Evolutionary conservation across 1,139 yeast genomes (phyloP).

Genomic region (Groenewaldozyma auringiensis): DNA sequence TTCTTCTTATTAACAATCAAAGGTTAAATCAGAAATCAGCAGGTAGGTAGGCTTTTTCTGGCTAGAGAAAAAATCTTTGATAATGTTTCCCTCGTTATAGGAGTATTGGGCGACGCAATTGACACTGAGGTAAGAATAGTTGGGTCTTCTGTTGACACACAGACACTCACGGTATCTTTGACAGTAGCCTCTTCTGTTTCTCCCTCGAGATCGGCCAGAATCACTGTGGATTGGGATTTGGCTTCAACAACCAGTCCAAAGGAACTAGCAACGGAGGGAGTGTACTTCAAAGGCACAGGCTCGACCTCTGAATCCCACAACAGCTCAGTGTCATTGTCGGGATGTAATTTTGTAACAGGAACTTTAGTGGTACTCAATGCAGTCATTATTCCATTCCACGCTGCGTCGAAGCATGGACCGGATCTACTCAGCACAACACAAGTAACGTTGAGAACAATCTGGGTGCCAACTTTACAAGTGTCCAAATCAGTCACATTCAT

Average conservation of each 20-base stretch:
- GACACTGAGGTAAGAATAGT: conserved; percentile 17
- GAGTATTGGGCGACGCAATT: conserved; percentile 9
- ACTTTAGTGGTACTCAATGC: conserved; percentile 56
- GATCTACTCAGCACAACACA: conserved; percentile 57
- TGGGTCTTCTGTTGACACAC: conserved; percentile 23
- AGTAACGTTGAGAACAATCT: not conserved
- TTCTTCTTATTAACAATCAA: no score
- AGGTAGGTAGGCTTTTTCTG: no score
- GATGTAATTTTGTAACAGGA: conserved; percentile 49
- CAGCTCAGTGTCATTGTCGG: conserved; percentile 27
- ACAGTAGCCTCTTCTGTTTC: conserved; percentile 63
- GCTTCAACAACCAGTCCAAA: conserved; percentile 47
- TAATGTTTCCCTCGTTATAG: not conserved
- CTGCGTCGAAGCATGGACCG: conserved; percentile 74
- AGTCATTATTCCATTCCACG: conserved; percentile 59
- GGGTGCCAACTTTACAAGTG: conserved; percentile 6
- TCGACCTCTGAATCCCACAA: conserved; percentile 37
- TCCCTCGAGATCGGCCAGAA: conserved; percentile 68
- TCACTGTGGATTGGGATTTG: conserved; percentile 25
- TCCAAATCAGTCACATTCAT: conserved; percentile 4
- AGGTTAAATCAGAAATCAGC: no score
- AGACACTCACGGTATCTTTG: conserved; percentile 37
- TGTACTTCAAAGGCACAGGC: conserved; percentile 31
- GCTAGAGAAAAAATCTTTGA: not conserved
- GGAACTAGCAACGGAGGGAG: conserved; percentile 45